Evolutionary conservation across 1,284 basidiomycete genomes (phyloP).

Genomic region (Cryptococcus amylolentus): DNA sequence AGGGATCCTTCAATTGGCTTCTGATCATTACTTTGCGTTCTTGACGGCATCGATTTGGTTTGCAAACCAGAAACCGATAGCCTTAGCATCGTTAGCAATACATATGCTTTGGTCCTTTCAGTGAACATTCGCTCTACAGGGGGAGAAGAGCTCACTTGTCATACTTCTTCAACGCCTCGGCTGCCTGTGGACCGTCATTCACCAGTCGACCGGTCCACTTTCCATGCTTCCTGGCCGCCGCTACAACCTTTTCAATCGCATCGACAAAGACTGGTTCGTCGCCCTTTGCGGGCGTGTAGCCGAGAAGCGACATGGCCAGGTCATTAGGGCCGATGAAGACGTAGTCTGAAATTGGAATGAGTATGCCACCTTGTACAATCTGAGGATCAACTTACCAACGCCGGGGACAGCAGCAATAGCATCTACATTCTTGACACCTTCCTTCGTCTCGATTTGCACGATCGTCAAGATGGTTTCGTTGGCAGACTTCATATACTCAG

Average conservation of each 20-base stretch:
- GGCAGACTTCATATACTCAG: slow-evolving; percentile 32
- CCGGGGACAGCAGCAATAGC: slow-evolving; percentile 34
- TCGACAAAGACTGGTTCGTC: slow-evolving; percentile 31
- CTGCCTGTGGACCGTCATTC: slow-evolving; percentile 23
- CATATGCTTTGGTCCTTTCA: no score
- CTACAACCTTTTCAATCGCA: slow-evolving; percentile 31
- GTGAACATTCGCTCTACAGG: no score
- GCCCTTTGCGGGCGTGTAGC: slow-evolving; percentile 32
- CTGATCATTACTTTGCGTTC: no score
- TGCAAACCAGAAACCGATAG: no score
- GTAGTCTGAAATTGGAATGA: slow-evolving; percentile 20
- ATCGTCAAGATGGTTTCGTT: slow-evolving; percentile 32
- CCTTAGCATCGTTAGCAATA: no score
- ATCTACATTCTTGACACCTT: slow-evolving; percentile 35
- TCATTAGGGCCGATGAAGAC: slow-evolving; percentile 44
- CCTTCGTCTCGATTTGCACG: slow-evolving; percentile 37
- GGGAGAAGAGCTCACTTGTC: neutral
- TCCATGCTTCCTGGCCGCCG: slow-evolving; percentile 27
- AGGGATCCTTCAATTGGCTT: no score
- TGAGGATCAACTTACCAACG: slow-evolving; percentile 23
- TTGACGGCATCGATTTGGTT: no score
- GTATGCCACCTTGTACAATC: no score
- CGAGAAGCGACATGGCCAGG: slow-evolving; percentile 35
- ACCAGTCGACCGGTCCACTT: slow-evolving; percentile 32
- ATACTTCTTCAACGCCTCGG: slow-evolving; percentile 15